Evolutionary conservation across 192 early-diverging fungal genomes (phyloP), one percentile per base, ranked within the genome.

Genomic region (Chytriomyces hyalinus): DNA sequence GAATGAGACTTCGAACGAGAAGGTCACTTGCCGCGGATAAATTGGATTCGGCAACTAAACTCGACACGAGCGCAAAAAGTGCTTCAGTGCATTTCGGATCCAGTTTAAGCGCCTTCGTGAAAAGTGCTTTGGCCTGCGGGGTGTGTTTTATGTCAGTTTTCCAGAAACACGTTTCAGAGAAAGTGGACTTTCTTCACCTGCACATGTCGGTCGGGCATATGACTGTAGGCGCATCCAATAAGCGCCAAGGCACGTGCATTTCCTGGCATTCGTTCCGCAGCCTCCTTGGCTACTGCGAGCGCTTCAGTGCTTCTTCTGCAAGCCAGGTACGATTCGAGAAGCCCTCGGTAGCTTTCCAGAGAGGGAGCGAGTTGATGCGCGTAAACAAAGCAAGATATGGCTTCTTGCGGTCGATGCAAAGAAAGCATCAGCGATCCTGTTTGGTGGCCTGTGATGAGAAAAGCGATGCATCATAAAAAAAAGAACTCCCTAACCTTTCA

Each of bases 71-170:
- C 9, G 67, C 66, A 53, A 61, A 70, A 24, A 78, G 45, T 7
- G 76, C 76, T 44, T 68, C 76, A 6, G 50, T 15, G 45, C 76
- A 78, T 50, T 17, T 28, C 26, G 76, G 67, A 22, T 78, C 76
- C 45, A 78, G 26, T 20, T 59, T 20, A 24, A 78, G 67, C 6
- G 76, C 76, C 7, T 61, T 70, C 6, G 10, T 6, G 67, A 78
- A 78, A 13, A 49, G 47, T 13, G 24, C 46, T 13, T 49, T 43
- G 4, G 65, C 75, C 73, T 65, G 67, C 15, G 17, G 26, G 10
- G 13, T n/a, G 44, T 3, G 11, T 13, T n/a, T 65, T 17, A 1
- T 64, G 17, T 49, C 46, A 46, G 15, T 49, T 24, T 17, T 68
- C 4, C 20, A 20, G 2, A 68, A 47, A 48, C 13, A 46, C 47